Evolutionary conservation across 441 rosid genomes (phyloP).

Genomic region (Bocquillonia castaneifolia): DNA sequence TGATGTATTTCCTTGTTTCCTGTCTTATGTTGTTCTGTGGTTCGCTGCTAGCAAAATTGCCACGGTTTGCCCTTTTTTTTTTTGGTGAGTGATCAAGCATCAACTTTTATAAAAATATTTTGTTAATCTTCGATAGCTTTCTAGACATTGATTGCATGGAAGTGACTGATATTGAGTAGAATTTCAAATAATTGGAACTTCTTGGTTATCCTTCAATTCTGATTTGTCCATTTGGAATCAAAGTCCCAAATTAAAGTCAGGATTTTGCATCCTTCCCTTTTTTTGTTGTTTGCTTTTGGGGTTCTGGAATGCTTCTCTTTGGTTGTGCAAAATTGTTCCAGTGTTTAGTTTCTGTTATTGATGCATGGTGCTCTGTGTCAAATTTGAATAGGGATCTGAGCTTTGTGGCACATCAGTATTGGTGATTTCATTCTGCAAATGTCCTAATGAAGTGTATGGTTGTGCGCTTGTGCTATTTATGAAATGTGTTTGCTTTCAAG

Average conservation of each 20-base stretch:
- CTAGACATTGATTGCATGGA: background rate
- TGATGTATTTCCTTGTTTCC: slow-evolving; percentile 86
- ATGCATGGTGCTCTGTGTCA: too few relatives aligned
- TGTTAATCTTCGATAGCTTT: background rate
- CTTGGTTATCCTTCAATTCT: background rate
- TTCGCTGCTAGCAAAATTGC: slow-evolving; percentile 63
- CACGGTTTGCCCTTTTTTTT: slow-evolving; percentile 64
- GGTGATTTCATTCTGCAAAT: too few relatives aligned
- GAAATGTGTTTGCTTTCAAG: too few relatives aligned
- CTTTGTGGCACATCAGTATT: too few relatives aligned
- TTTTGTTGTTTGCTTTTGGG: too few relatives aligned
- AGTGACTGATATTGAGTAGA: background rate
- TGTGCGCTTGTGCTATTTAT: too few relatives aligned
- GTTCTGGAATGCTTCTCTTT: too few relatives aligned
- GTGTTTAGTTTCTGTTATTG: too few relatives aligned
- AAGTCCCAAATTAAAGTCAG: background rate
- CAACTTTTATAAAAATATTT: background rate
- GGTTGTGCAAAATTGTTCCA: too few relatives aligned
- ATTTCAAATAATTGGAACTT: background rate
- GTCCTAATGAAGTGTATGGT: too few relatives aligned
- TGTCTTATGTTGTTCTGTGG: slow-evolving; percentile 89
- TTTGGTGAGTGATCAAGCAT: slow-evolving; percentile 47
- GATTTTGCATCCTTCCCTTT: slow-evolving; percentile 7
- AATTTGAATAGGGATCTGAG: too few relatives aligned
- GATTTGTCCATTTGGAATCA: background rate